phyloP scores from a whole-genome alignment of 495 filamentous ascomycete genomes.

The Xylaria intraflava region DNA sequence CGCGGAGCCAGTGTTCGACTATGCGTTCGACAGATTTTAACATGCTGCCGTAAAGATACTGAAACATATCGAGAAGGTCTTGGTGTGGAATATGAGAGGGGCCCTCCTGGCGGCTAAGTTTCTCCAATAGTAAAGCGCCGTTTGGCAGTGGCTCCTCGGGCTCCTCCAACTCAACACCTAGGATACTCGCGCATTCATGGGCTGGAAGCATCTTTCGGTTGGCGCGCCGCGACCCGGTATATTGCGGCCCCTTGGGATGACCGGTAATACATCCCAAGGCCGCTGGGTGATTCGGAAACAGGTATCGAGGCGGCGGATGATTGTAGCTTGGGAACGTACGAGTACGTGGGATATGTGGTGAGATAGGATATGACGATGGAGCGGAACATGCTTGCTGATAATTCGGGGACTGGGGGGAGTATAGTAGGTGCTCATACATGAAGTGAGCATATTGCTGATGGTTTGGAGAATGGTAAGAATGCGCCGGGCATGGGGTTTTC shows the following conservation, averaged over 20 bases:
- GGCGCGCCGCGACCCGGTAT: neutral
- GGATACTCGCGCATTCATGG: neutral
- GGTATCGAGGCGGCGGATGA: neutral
- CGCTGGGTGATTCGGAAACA: neutral
- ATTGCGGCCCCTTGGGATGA: neutral
- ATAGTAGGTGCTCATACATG: neutral
- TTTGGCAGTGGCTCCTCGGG: neutral
- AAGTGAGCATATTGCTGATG: slow-evolving; percentile 3
- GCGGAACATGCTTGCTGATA: neutral
- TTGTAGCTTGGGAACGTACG: neutral
- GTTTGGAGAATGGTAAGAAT: neutral
- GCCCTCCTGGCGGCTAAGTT: neutral
- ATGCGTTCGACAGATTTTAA: neutral
- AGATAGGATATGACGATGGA: neutral
- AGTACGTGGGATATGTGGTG: neutral
- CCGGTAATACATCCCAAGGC: neutral
- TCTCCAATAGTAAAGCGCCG: neutral
- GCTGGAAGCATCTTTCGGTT: neutral
- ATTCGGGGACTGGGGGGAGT: neutral
- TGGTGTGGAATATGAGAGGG: neutral
- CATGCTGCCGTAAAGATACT: slow-evolving; percentile 4
- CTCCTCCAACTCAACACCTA: slow-evolving; percentile 2
- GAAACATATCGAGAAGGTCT: slow-evolving; percentile 5
- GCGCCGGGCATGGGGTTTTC: neutral
- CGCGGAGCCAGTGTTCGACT: neutral